Conservation (phyloP, 2,329 filamentous ascomycete genomes). For the Colletotrichum echinochloae region DNA sequence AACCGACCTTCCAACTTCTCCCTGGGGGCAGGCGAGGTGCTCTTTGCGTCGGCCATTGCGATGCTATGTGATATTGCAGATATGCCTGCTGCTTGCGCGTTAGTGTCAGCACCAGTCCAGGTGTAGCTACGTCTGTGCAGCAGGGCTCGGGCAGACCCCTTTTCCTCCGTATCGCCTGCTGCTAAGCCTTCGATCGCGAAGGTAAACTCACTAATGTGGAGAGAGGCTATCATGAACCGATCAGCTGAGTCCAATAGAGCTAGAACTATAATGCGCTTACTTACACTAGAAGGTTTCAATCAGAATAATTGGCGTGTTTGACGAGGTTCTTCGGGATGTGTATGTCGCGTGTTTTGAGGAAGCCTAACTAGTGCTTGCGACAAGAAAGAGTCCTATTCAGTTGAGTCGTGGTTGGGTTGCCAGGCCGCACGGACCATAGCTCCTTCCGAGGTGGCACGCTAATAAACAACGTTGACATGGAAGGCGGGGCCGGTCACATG, state of each 20-base stretch:
- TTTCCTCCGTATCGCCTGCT: conserved; percentile 16
- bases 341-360: conserved; percentile 34
- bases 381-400: conserved; percentile 26
- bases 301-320: not conserved
- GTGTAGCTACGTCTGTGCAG: conserved; percentile 5
- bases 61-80: not conserved
- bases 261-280: not conserved
- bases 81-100: not conserved
- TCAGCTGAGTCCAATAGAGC: not conserved
- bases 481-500: conserved; percentile 39
- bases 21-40: conserved; percentile 62
- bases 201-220: conserved; percentile 22
- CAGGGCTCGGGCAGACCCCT: conserved; percentile 7
- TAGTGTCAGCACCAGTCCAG: conserved; percentile 17
- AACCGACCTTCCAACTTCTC: conserved; percentile 81
- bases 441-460: conserved; percentile 19
- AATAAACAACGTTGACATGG: conserved; percentile 21
- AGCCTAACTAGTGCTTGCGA: conserved; percentile 24
- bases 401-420: conserved; percentile 30
- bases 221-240: not conserved
- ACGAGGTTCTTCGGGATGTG: conserved; percentile 2
- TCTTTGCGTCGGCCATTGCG: conserved; percentile 56
- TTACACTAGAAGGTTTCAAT: conserved; percentile 12
- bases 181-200: conserved; percentile 5
- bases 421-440: conserved; percentile 26